Conservation (phyloP, 129 eudicot species). For the sunflower (Helianthus annuus) region HanXRQr2.0-SUNRISE NC_035443.2:63696245-63696744, state of each 20-base stretch:
- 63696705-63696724: background rate
- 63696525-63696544: background rate
- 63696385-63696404: background rate
- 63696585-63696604: background rate
- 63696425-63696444: background rate
- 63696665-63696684: background rate
- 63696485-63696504: background rate
- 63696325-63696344: background rate
- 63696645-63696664: background rate
- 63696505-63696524: background rate
- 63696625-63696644: background rate
- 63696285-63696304: background rate
- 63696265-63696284: background rate
- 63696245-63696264: background rate
- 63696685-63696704: background rate
- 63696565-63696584: background rate
- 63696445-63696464: constrained; percentile 2
- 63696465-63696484: background rate
- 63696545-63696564: background rate
- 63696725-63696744: background rate
- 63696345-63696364: background rate
- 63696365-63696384: background rate
- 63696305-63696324: background rate
- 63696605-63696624: background rate
- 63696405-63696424: background rate